These are phyloP conservation scores for Eucommia ulmoides DNA, from an alignment of 257 asterid species.

Conservation along the genomic window DNA sequence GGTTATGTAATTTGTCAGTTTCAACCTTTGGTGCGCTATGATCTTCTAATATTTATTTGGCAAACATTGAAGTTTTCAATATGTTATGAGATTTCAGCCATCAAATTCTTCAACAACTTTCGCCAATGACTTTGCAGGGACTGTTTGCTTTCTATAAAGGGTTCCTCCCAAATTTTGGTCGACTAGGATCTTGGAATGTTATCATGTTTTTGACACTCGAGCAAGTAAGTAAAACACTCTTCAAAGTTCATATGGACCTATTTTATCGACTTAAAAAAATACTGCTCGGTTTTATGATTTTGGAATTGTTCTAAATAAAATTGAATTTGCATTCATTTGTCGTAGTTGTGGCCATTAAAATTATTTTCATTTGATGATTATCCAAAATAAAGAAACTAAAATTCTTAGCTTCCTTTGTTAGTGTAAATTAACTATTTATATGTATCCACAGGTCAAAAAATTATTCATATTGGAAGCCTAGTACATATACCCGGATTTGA, in stretches of 20 bases:
- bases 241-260: too few relatives aligned
- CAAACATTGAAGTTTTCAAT: too few relatives aligned
- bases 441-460: slow-evolving; percentile 45
- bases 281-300: neutral
- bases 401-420: neutral
- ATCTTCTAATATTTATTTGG: too few relatives aligned
- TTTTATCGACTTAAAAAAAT: neutral
- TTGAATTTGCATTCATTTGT: neutral
- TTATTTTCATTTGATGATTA: neutral
- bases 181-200: slow-evolving; percentile 80
- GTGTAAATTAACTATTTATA: neutral
- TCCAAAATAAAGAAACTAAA: neutral
- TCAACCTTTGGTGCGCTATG: too few relatives aligned
- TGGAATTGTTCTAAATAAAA: neutral
- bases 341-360: neutral
- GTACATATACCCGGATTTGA: slow-evolving; percentile 2
- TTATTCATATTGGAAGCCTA: slow-evolving; percentile 22
- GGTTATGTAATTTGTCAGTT: too few relatives aligned
- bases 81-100: too few relatives aligned
- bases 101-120: too few relatives aligned
- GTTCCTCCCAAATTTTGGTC: slow-evolving; percentile 65
- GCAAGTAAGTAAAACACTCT: slow-evolving; percentile 35
- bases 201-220: slow-evolving; percentile 79
- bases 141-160: slow-evolving; percentile 76
- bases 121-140: slow-evolving; percentile 37